phyloP scores from a whole-genome alignment of 306 rosid species.

The Quercus gilva region DNA sequence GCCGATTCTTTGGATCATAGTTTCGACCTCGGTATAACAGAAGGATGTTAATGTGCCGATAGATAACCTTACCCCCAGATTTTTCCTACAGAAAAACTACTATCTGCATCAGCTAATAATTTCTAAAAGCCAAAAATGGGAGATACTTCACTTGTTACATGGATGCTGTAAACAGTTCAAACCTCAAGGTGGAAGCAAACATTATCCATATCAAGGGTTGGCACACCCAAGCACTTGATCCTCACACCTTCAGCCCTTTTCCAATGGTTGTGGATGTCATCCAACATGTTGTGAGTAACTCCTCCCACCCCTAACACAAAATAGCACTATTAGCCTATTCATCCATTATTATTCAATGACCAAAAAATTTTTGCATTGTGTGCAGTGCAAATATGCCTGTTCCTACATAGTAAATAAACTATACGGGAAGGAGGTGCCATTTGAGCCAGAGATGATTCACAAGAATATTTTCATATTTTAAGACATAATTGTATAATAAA shows the following conservation, averaged over 20 bases:
- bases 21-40: conserved; percentile 73
- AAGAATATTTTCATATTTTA: no score
- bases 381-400: not conserved
- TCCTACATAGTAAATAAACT: no score
- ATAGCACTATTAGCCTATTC: conserved; percentile 15
- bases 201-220: conserved; percentile 89
- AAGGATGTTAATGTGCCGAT: conserved; percentile 63
- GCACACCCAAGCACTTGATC: conserved; percentile 94
- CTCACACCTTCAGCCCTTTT: conserved; percentile 92
- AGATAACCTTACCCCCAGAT: conserved; percentile 71
- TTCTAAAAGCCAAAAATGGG: conserved; percentile 10
- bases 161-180: conserved; percentile 4
- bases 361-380: no score
- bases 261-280: conserved; percentile 93
- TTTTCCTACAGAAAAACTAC: conserved; percentile 65
- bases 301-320: conserved; percentile 72
- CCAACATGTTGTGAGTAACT: conserved; percentile 89
- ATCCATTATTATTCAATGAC: not conserved
- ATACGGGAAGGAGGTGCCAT: no score
- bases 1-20: conserved; percentile 67
- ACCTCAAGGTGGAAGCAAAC: conserved; percentile 95
- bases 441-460: no score
- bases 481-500: no score
- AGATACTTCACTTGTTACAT: not conserved
- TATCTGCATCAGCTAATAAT: conserved; percentile 21